Evolutionary conservation across 2,329 filamentous ascomycete species (phyloP).

Genomic region (Graphium sp.): DNA sequence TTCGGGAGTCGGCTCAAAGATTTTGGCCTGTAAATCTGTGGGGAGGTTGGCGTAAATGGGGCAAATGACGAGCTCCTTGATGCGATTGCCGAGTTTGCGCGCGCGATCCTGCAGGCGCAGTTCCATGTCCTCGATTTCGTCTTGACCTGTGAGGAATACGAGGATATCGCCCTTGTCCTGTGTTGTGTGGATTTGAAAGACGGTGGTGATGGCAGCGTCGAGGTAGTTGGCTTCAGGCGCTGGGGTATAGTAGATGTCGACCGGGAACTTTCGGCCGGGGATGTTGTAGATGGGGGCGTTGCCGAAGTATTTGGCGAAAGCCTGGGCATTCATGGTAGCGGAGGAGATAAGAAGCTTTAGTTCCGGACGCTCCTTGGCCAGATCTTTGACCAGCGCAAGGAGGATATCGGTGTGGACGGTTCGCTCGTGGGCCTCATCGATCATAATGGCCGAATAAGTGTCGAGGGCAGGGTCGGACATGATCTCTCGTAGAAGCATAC

Average conservation of each 20-base stretch:
- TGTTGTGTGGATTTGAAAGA: slow-evolving; percentile 87
- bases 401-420: slow-evolving; percentile 85
- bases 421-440: slow-evolving; percentile 93
- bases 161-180: slow-evolving; percentile 79
- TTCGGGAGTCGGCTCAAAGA: slow-evolving; percentile 83
- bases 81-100: slow-evolving; percentile 67
- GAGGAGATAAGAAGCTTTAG: slow-evolving; percentile 84
- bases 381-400: slow-evolving; percentile 74
- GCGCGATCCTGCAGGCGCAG: slow-evolving; percentile 73
- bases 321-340: slow-evolving; percentile 85
- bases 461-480: slow-evolving; percentile 74
- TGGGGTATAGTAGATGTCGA: slow-evolving; percentile 81
- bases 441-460: slow-evolving; percentile 79
- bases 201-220: slow-evolving; percentile 75
- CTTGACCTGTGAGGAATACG: slow-evolving; percentile 88
- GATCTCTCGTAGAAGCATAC: slow-evolving; percentile 81
- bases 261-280: slow-evolving; percentile 73
- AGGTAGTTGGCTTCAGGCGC: slow-evolving; percentile 91
- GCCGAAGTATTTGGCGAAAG: slow-evolving; percentile 84
- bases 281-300: slow-evolving; percentile 90
- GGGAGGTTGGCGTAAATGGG: slow-evolving; percentile 92
- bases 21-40: slow-evolving; percentile 77
- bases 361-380: slow-evolving; percentile 67
- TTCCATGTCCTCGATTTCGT: slow-evolving; percentile 85
- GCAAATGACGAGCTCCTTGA: slow-evolving; percentile 75